phyloP scores from a whole-genome alignment of 495 filamentous ascomycete genomes.

The Parachaetomium inaequale region DNA sequence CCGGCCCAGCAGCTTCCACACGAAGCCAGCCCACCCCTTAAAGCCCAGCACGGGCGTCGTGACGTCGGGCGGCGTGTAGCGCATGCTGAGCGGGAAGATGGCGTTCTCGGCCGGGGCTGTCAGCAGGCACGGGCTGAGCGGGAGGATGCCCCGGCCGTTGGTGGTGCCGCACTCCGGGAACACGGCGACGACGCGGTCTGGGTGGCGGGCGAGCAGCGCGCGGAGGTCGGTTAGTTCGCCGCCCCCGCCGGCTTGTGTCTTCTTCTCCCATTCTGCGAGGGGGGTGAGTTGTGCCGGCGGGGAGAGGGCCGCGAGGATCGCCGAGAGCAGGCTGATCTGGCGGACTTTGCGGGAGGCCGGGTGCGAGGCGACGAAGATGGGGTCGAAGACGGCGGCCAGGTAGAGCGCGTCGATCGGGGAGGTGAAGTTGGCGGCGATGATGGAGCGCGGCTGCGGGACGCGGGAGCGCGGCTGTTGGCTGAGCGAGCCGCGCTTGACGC shows the following conservation, averaged over 20 bases:
- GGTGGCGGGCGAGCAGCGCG: slow-evolving; percentile 62
- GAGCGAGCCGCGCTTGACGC: slow-evolving; percentile 78
- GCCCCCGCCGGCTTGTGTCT: not conserved
- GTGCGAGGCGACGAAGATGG: slow-evolving; percentile 83
- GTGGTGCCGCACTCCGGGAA: slow-evolving; percentile 94
- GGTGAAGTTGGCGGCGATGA: slow-evolving; percentile 88
- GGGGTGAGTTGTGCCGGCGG: slow-evolving; percentile 43
- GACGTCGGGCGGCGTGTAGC: slow-evolving; percentile 83
- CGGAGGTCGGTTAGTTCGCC: slow-evolving; percentile 53
- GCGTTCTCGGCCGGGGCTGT: slow-evolving; percentile 57
- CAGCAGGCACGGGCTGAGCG: slow-evolving; percentile 70
- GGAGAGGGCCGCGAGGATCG: slow-evolving; percentile 70
- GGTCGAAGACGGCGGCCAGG: slow-evolving; percentile 94
- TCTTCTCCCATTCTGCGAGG: slow-evolving; percentile 27
- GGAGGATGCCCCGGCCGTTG: slow-evolving; percentile 87
- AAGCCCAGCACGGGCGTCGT: slow-evolving; percentile 78
- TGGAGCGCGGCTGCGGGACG: slow-evolving; percentile 67
- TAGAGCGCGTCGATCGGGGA: slow-evolving; percentile 92
- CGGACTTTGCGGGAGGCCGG: slow-evolving; percentile 69
- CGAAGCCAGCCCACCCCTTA: slow-evolving; percentile 55
- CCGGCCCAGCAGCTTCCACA: slow-evolving; percentile 81
- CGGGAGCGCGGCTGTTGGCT: slow-evolving; percentile 58
- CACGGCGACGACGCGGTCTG: slow-evolving; percentile 69
- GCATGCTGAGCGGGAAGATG: slow-evolving; percentile 85
- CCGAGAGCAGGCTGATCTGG: slow-evolving; percentile 68